Percentiles rank a stretch among this genome's conserved stretches.
phyloP scores from a whole-genome alignment of 768 basidiomycete species.

The Plicaturopsis crispa region DNA sequence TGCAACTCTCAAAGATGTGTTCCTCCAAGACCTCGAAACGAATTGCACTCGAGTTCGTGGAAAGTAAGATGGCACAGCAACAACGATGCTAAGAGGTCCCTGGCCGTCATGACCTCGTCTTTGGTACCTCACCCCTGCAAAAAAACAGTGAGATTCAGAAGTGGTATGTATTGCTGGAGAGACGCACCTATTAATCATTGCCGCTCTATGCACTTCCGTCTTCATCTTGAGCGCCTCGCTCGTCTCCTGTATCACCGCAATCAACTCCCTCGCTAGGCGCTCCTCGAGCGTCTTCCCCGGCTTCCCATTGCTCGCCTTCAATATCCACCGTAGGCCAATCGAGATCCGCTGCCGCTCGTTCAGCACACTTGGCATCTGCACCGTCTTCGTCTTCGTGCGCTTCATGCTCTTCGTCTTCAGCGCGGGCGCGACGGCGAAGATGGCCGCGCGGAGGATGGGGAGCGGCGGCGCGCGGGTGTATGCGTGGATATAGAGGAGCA shows the following conservation, averaged over 20 bases:
- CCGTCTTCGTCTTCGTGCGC: conserved; percentile 57
- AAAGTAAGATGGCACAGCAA: no score
- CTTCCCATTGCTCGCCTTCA: conserved; percentile 51
- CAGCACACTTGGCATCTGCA: conserved; percentile 61
- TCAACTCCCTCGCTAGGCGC: conserved; percentile 72
- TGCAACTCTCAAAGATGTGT: no score
- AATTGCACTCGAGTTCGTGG: no score
- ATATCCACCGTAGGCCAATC: conserved; percentile 64
- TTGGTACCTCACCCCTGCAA: no score
- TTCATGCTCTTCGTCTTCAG: conserved; percentile 36
- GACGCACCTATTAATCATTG: conserved; percentile 72
- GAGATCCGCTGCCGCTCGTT: conserved; percentile 75
- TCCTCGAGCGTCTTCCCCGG: conserved; percentile 54
- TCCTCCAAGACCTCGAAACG: no score
- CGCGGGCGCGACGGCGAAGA: conserved; percentile 62
- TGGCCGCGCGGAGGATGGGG: conserved; percentile 70
- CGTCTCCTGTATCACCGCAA: conserved; percentile 60
- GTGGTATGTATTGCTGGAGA: no score
- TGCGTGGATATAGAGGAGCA: conserved; percentile 64
- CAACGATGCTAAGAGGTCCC: no score
- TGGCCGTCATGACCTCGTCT: no score
- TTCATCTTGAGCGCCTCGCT: conserved; percentile 55
- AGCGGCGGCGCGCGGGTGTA: conserved; percentile 73
- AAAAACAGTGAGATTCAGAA: no score
- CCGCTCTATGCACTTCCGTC: conserved; percentile 53